A percentile compares a stretch with the other conserved stretches of the same genome.
phyloP scores from a whole-genome alignment of 2,329 filamentous ascomycete species.

The Pestalotiopsis sp. region DNA sequence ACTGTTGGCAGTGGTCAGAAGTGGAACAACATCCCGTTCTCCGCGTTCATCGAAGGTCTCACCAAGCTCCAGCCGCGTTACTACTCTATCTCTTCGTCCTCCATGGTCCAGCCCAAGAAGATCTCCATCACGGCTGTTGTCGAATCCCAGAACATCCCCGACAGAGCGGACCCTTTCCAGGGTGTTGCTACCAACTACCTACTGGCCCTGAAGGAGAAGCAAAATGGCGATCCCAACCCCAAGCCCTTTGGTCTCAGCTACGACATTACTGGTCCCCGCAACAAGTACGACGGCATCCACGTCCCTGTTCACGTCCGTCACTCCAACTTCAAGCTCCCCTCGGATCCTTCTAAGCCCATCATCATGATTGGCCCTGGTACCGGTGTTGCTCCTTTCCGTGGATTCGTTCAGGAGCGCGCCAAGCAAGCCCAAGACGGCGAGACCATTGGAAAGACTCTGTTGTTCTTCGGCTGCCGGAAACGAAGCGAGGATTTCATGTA shows the following conservation, averaged over 20 bases:
- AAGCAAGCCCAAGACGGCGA: conserved; percentile 80
- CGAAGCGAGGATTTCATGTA: conserved; percentile 91
- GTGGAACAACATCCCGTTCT: conserved; percentile 89
- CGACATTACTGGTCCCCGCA: conserved; percentile 83
- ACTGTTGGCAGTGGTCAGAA: conserved; percentile 71
- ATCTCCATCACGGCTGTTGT: conserved; percentile 96
- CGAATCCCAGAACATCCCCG: conserved; percentile 78
- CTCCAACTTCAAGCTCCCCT: conserved; percentile 98
- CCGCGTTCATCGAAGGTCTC: conserved; percentile 89
- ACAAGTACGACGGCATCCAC: conserved; percentile 96
- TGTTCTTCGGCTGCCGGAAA: conserved; percentile 96
- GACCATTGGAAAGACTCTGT: conserved; percentile 80
- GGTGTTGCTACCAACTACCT: conserved; percentile 98
- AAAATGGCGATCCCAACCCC: conserved; percentile 83
- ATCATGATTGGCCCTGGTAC: conserved; percentile 97
- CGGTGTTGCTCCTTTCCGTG: conserved; percentile 94
- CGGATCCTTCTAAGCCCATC: conserved; percentile 88
- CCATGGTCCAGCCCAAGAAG: conserved; percentile 89
- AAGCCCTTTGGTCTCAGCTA: conserved; percentile 86
- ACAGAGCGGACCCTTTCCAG: conserved; percentile 78
- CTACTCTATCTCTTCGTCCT: conserved; percentile 99
- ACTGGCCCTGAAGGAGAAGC: conserved; percentile 92
- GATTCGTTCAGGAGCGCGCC: conserved; percentile 91
- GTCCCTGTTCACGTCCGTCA: conserved; percentile 95
- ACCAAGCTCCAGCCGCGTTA: conserved; percentile 96